Conservation (phyloP, 495 filamentous ascomycete species). For the Hypoxylon intermedium region DNA sequence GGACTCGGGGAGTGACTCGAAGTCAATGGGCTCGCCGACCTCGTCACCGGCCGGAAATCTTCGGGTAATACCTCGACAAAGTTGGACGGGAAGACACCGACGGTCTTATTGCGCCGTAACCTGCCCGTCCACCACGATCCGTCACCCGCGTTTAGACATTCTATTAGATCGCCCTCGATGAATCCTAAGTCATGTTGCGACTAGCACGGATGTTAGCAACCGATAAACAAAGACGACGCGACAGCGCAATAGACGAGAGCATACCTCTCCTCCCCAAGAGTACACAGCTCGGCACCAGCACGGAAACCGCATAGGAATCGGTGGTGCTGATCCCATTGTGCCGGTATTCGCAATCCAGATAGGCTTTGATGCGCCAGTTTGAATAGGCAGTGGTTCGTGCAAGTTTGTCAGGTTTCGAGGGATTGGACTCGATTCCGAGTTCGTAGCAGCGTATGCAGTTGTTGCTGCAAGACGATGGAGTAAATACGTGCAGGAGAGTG, state of each 20-base stretch:
- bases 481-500: constrained; percentile 26
- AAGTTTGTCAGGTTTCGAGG: constrained; percentile 15
- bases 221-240: constrained; percentile 19
- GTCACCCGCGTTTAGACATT: constrained; percentile 96
- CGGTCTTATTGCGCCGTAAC: constrained; percentile 82
- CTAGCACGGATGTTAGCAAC: constrained; percentile 48
- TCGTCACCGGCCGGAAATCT: constrained; percentile 78
- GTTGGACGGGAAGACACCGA: constrained; percentile 94
- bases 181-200: constrained; percentile 94
- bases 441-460: constrained; percentile 20
- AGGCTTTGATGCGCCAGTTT: constrained; percentile 34
- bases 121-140: constrained; percentile 98
- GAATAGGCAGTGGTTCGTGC: constrained; percentile 22
- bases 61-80: constrained; percentile 92
- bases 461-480: constrained; percentile 36
- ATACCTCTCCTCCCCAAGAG: constrained; percentile 93
- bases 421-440: constrained; percentile 27
- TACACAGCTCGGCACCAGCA: constrained; percentile 96
- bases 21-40: constrained; percentile 77
- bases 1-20: constrained; percentile 58
- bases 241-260: constrained; percentile 31
- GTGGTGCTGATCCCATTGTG: constrained; percentile 62
- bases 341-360: constrained; percentile 25
- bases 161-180: constrained; percentile 95
- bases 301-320: constrained; percentile 83